Conservation (phyloP, 1,284 basidiomycete genomes). For the Ustilago xerochloae region DNA sequence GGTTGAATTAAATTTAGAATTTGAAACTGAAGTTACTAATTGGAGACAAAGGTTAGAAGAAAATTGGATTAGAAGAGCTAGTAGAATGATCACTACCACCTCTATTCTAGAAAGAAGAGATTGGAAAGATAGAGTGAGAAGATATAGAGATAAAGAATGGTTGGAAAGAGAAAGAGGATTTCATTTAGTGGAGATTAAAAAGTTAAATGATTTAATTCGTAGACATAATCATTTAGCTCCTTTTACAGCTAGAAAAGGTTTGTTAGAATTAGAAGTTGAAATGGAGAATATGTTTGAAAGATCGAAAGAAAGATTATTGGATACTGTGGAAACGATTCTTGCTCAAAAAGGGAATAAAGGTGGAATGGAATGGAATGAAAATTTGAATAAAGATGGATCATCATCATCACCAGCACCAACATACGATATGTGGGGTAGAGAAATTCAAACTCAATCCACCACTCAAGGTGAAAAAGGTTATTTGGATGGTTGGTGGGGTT, state of each 20-base stretch:
- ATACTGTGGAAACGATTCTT: slow-evolving; percentile 6
- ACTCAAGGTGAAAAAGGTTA: neutral
- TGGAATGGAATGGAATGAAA: slow-evolving; percentile 7
- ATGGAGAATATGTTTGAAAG: slow-evolving; percentile 21
- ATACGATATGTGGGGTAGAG: slow-evolving; percentile 43
- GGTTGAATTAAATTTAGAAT: slow-evolving; percentile 82
- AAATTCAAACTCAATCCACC: neutral
- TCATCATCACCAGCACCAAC: neutral
- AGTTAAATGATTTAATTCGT: slow-evolving; percentile 56
- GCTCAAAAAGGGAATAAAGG: neutral
- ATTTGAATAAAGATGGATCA: neutral
- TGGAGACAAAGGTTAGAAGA: slow-evolving; percentile 76
- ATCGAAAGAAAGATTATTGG: slow-evolving; percentile 15
- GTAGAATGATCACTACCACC: slow-evolving; percentile 72
- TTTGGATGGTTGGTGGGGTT: slow-evolving; percentile 29
- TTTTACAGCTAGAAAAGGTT: slow-evolving; percentile 49
- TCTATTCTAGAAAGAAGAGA: too few relatives aligned
- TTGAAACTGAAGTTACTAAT: slow-evolving; percentile 73
- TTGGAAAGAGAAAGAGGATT: slow-evolving; percentile 74
- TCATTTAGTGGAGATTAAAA: slow-evolving; percentile 44
- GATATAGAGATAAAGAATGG: slow-evolving; percentile 80
- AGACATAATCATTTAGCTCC: slow-evolving; percentile 60
- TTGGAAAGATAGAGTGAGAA: slow-evolving; percentile 50
- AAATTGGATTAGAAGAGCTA: slow-evolving; percentile 77
- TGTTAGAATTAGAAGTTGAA: slow-evolving; percentile 42